These are phyloP conservation scores for Stephanodiscus minutulus DNA, from an alignment of 108 stramenopile species.

Conservation along the genomic window DNA sequence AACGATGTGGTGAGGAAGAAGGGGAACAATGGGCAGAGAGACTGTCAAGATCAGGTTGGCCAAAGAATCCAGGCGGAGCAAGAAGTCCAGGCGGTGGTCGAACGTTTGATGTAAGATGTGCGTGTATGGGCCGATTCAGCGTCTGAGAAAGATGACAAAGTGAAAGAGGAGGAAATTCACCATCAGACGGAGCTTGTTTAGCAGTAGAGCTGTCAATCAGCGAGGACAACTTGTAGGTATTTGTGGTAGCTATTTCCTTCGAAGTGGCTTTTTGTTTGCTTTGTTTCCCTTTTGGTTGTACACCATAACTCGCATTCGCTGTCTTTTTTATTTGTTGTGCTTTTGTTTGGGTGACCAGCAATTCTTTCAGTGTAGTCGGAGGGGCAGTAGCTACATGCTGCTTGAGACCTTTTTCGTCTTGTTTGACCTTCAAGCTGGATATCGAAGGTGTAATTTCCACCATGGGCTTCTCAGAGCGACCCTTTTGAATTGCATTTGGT, in stretches of 20 bases:
- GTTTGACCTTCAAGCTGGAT: background rate
- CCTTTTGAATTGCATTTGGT: background rate
- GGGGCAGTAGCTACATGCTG: background rate
- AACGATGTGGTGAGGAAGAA: slow-evolving; percentile 21
- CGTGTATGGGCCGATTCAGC: background rate
- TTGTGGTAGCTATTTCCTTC: slow-evolving; percentile 5
- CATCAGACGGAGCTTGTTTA: slow-evolving; percentile 1
- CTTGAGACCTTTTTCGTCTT: background rate
- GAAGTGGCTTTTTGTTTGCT: slow-evolving; percentile 6
- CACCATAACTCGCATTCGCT: slow-evolving; percentile 7
- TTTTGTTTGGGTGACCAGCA: slow-evolving; percentile 1
- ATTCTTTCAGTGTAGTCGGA: background rate
- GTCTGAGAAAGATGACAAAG: slow-evolving; percentile 12
- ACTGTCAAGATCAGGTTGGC: slow-evolving; percentile 11
- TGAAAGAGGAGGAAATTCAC: slow-evolving; percentile 28
- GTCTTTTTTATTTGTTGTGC: slow-evolving; percentile 18
- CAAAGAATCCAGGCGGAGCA: slow-evolving; percentile 46
- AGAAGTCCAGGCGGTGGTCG: slow-evolving; percentile 45
- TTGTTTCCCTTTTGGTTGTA: slow-evolving; percentile 13
- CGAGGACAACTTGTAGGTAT: background rate
- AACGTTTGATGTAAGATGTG: slow-evolving; percentile 4
- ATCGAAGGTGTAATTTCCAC: background rate
- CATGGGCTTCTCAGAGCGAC: background rate
- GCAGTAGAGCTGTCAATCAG: background rate
- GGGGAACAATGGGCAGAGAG: slow-evolving; percentile 21